These are phyloP conservation scores for Mycosphaerella sp. DNA, from an alignment of 2,329 filamentous ascomycete species.

Conservation along the genomic window DNA sequence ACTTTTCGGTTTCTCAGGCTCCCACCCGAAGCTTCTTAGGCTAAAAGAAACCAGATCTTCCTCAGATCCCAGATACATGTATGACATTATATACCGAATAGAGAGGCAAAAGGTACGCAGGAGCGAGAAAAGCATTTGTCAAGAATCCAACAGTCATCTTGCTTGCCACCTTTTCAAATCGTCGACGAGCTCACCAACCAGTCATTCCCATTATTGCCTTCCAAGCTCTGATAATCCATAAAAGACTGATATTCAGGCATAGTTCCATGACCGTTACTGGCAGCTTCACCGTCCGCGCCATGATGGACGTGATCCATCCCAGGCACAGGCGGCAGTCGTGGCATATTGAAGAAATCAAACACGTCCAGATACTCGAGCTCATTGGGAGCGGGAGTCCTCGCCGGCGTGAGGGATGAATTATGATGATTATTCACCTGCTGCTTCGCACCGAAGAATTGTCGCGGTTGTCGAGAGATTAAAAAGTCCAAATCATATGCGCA, in stretches of 20 bases:
- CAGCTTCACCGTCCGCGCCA: slow-evolving; percentile 21
- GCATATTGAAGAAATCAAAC: slow-evolving; percentile 92
- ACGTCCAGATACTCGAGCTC: slow-evolving; percentile 88
- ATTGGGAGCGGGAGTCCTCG: slow-evolving; percentile 58
- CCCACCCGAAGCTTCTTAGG: too few species aligned
- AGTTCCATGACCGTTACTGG: slow-evolving; percentile 24
- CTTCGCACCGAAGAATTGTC: slow-evolving; percentile 35
- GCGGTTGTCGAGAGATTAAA: slow-evolving; percentile 75
- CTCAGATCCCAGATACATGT: too few species aligned
- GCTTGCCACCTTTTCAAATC: background rate
- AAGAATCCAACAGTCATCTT: background rate
- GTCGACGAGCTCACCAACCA: slow-evolving; percentile 17
- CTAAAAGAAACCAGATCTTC: too few species aligned
- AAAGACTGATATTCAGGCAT: slow-evolving; percentile 22
- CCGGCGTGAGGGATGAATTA: slow-evolving; percentile 28
- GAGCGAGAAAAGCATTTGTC: too few species aligned
- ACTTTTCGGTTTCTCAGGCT: too few species aligned
- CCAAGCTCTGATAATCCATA: slow-evolving; percentile 23
- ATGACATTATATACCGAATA: too few species aligned
- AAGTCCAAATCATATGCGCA: slow-evolving; percentile 89
- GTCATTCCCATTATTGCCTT: slow-evolving; percentile 18
- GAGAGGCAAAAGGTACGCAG: too few species aligned
- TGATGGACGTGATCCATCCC: slow-evolving; percentile 21
- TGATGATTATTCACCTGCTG: slow-evolving; percentile 15
- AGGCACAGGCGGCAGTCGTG: slow-evolving; percentile 53